Conservation (phyloP, 805 yeast genomes). For the Priceomyces fermenticarens region DNA sequence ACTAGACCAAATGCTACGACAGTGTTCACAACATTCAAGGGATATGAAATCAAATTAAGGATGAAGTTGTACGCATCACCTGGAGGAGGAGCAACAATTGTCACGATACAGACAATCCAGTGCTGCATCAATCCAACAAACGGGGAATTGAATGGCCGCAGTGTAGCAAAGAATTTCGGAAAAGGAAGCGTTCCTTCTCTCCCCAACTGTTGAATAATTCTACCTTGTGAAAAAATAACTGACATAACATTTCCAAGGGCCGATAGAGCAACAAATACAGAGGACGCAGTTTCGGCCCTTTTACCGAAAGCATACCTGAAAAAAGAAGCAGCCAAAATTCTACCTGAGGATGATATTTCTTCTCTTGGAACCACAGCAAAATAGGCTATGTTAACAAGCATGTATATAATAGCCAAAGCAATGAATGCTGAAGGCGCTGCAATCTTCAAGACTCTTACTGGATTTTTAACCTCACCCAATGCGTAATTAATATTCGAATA, state of each 20-base stretch:
- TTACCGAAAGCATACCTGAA: slow-evolving; percentile 70
- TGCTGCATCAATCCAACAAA: slow-evolving; percentile 71
- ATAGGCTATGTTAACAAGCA: slow-evolving; percentile 76
- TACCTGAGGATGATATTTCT: slow-evolving; percentile 56
- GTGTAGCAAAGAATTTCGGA: slow-evolving; percentile 65
- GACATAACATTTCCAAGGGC: slow-evolving; percentile 81
- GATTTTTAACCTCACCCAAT: slow-evolving; percentile 73
- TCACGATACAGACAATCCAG: slow-evolving; percentile 69
- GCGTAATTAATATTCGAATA: slow-evolving; percentile 84
- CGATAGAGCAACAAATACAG: slow-evolving; percentile 76
- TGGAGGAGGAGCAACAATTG: slow-evolving; percentile 73
- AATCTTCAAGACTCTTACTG: slow-evolving; percentile 60
- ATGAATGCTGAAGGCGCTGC: slow-evolving; percentile 77
- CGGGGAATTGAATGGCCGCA: slow-evolving; percentile 73
- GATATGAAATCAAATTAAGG: slow-evolving; percentile 75
- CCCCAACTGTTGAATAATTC: slow-evolving; percentile 76
- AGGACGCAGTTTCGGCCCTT: slow-evolving; percentile 66
- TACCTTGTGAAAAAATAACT: slow-evolving; percentile 78
- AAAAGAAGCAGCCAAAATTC: slow-evolving; percentile 72
- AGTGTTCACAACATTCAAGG: slow-evolving; percentile 72
- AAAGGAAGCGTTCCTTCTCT: slow-evolving; percentile 81
- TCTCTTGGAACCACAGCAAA: slow-evolving; percentile 78
- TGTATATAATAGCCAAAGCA: slow-evolving; percentile 60
- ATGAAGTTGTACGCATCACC: slow-evolving; percentile 87
- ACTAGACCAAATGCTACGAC: slow-evolving; percentile 62